Percentiles rank a stretch among this genome's conserved stretches.
Conservation (phyloP, 768 basidiomycete species). For the Hemileccinum rubropunctum region DNA sequence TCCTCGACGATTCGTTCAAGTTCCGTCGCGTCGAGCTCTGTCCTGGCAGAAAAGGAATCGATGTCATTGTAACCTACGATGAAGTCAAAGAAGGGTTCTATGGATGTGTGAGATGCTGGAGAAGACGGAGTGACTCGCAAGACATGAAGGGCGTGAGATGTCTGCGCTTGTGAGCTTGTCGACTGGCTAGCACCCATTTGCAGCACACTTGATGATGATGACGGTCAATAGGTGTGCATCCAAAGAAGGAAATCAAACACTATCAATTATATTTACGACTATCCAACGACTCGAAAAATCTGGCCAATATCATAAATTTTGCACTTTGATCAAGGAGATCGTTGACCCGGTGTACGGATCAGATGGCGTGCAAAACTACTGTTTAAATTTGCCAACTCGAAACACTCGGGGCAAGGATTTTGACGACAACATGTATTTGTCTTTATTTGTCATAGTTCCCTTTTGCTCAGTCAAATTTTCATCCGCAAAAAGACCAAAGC, state of each 20-base stretch:
- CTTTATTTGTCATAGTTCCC: conserved; percentile 18
- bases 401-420: no score
- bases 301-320: no score
- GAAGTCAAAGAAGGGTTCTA: conserved; percentile 95
- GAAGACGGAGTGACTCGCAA: conserved; percentile 86
- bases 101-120: conserved; percentile 83
- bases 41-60: conserved; percentile 45
- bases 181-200: conserved; percentile 77
- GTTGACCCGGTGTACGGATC: no score
- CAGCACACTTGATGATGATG: neutral
- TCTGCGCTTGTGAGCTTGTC: conserved; percentile 37
- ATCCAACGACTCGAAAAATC: no score
- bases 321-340: no score
- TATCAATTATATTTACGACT: no score
- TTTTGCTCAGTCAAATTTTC: conserved; percentile 27
- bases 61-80: conserved; percentile 84
- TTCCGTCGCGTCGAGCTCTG: conserved; percentile 62
- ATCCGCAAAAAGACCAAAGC: conserved; percentile 5
- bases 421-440: no score
- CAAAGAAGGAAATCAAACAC: conserved; percentile 10
- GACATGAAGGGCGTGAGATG: conserved; percentile 71
- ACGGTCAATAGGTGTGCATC: neutral
- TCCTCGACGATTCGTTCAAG: conserved; percentile 80
- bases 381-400: no score
- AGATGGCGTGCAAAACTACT: no score